Evolutionary conservation across 2,329 filamentous ascomycete species (phyloP), one percentile per base, ranked within the genome.

Genomic region (Curvularia sp.): DNA sequence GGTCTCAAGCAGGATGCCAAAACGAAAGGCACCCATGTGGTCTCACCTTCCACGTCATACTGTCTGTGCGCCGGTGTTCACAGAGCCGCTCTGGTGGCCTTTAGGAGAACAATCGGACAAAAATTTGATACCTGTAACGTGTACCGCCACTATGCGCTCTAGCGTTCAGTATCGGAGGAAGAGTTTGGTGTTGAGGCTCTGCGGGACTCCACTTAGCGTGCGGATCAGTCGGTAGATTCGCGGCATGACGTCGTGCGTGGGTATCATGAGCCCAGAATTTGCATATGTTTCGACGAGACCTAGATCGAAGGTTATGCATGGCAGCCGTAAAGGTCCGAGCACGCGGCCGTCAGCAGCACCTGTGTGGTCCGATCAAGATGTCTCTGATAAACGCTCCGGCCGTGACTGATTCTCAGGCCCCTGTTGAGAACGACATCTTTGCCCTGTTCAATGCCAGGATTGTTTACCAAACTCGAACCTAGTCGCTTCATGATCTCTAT

Each of bases 111-210:
- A 33, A 44, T 44, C 52, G 47, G 53, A 46, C 47, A 20, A 53
- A 55, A 42, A 49, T 58, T 55, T 59, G 56, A 43, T 50, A 59
- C 48, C 52, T 49, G 49, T 50, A 59, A 59, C 44, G 51, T 46
- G 51, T 55, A 53, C 50, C 38, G 35, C 41, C 46, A 49, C 50
- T 49, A 52, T 62, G 43, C 44, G 60, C 46, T 55, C 43, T 61
- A 63, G 61, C 57, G 58, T 58, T 54, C 43, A 18, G 26, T 12
- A 47, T 42, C 18, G 41, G 38, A 22, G 44, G 46, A 55, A 52
- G 61, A 52, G 53, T 56, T 59, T 61, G 58, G 58, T 63, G 61
- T 63, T 63, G 61, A 63, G 61, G 61, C 61, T 63, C 61, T 63
- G 58, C 61, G 58, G 53, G 42, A 80, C 49, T 55, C 56, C 56